These are phyloP conservation scores for Butyriboletus loyo DNA, from an alignment of 768 basidiomycete genomes.

Conservation along the genomic window DNA sequence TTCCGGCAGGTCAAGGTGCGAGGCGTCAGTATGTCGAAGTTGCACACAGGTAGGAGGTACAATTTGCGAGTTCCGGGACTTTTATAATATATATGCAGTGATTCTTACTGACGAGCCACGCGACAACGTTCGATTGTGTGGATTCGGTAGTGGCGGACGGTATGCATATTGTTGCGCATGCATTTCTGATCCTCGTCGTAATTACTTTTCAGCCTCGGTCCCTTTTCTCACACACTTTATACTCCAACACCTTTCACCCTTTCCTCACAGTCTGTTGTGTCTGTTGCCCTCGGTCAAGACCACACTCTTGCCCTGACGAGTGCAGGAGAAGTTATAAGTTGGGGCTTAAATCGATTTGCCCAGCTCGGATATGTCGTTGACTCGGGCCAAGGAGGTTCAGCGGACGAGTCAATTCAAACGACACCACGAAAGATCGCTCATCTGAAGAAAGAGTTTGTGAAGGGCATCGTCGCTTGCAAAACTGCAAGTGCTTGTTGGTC, in stretches of 20 bases:
- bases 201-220: constrained; percentile 55
- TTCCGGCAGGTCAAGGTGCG: constrained; percentile 64
- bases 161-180: constrained; percentile 27
- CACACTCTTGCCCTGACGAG: constrained; percentile 86
- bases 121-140: constrained; percentile 80
- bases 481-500: constrained; percentile 91
- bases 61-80: not conserved
- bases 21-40: constrained; percentile 76
- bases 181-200: not conserved
- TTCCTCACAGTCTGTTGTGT: constrained; percentile 52
- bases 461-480: constrained; percentile 84
- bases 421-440: constrained; percentile 74
- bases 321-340: constrained; percentile 80
- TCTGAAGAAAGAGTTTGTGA: constrained; percentile 73
- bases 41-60: constrained; percentile 72
- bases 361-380: constrained; percentile 90
- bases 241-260: constrained; percentile 59
- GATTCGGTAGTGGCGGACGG: constrained; percentile 88
- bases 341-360: constrained; percentile 86
- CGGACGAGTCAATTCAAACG: constrained; percentile 74
- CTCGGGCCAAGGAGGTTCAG: constrained; percentile 37
- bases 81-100: constrained; percentile 22
- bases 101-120: constrained; percentile 71
- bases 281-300: constrained; percentile 88
- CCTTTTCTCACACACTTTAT: constrained; percentile 76